These are phyloP conservation scores for Canna indica DNA, from an alignment of 176 grass and related monocot genomes.

Conservation along the genomic window DNA sequence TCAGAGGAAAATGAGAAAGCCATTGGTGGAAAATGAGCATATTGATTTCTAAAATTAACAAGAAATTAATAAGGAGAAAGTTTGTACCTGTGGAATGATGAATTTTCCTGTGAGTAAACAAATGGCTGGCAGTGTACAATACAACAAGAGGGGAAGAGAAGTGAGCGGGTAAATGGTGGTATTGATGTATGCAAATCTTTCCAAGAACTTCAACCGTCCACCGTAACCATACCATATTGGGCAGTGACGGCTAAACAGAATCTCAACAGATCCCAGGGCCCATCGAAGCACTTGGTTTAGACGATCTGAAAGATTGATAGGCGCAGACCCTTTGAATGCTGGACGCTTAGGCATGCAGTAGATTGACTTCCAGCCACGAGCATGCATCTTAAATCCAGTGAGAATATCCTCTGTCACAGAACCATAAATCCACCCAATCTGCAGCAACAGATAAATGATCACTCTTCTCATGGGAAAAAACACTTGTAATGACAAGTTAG, in stretches of 20 bases:
- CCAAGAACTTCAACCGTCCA: constrained; percentile 6
- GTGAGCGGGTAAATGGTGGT: constrained; percentile 19
- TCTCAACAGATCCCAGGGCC: constrained; percentile 16
- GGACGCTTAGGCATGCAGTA: constrained; percentile 19
- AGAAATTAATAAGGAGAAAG: not conserved
- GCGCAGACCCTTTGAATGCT: constrained; percentile 17
- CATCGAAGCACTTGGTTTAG: constrained; percentile 20
- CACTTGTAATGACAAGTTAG: too few relatives aligned
- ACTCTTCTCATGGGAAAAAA: too few relatives aligned
- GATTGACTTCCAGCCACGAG: constrained; percentile 19
- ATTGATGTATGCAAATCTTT: constrained; percentile 21
- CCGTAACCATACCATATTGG: constrained; percentile 17
- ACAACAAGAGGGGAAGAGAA: constrained; percentile 7
- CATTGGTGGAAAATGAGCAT: not conserved
- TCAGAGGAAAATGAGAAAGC: not conserved
- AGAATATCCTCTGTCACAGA: constrained; percentile 19
- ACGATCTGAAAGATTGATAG: constrained; percentile 21
- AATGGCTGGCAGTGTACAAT: constrained; percentile 10
- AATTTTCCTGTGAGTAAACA: constrained; percentile 20
- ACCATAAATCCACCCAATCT: constrained; percentile 19
- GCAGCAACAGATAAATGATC: not conserved
- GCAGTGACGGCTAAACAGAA: constrained; percentile 18
- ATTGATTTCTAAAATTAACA: not conserved
- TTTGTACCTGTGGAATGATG: constrained; percentile 9
- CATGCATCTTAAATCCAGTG: constrained; percentile 20